Conservation (phyloP, 202 grass and related monocot species). For the Tripidium arundinaceum region DNA sequence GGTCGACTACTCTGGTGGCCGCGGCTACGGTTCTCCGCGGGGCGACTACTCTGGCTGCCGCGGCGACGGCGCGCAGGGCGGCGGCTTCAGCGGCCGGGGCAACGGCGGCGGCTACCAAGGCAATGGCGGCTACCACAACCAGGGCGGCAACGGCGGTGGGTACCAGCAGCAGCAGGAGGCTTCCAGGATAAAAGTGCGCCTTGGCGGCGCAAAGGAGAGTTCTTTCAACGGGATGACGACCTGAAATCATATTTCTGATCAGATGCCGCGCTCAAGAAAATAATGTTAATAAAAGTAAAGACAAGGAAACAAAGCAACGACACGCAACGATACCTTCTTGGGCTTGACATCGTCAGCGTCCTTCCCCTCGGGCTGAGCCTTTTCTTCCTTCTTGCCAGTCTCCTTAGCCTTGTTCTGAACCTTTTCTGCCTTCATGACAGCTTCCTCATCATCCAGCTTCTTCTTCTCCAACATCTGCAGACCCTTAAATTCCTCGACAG, state of each 20-base stretch:
- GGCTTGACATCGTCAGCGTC: background rate
- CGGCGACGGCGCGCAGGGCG: no score
- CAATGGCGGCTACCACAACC: background rate
- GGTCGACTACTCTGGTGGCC: background rate
- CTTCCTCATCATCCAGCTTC: slow-evolving; percentile 36
- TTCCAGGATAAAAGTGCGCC: no score
- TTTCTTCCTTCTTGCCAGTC: background rate
- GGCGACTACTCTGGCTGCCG: background rate
- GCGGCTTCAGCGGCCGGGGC: no score
- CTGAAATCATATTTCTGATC: no score
- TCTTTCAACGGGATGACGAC: no score
- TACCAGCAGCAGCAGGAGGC: background rate
- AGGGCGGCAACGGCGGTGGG: background rate
- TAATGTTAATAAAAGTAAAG: no score
- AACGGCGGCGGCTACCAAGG: background rate
- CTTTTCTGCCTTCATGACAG: slow-evolving; percentile 6
- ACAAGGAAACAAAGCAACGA: background rate
- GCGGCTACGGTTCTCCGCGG: no score
- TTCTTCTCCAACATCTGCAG: slow-evolving; percentile 30
- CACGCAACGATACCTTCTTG: no score
- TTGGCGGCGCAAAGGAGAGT: no score
- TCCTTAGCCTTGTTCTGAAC: background rate
- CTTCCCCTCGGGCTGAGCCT: background rate
- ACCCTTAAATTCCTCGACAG: slow-evolving; percentile 21
- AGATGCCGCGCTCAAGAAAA: background rate